These are phyloP conservation scores for Sarocladiaceae sp. DNA, from an alignment of 2,329 filamentous ascomycete genomes.

Conservation along the genomic window DNA sequence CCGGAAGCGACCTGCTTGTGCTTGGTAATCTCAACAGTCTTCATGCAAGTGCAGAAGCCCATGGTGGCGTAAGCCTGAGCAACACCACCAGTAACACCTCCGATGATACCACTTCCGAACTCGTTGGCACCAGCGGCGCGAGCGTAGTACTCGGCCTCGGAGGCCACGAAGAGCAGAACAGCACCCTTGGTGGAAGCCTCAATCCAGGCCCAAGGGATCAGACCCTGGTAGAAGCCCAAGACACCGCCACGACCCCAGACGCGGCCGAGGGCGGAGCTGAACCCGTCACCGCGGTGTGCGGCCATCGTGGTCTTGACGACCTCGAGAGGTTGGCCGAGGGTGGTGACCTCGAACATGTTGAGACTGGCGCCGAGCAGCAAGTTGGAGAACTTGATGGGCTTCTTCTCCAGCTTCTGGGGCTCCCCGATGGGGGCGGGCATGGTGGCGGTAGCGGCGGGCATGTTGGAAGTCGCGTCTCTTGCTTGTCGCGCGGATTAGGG, in stretches of 20 bases:
- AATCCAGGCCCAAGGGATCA: slow-evolving; percentile 99
- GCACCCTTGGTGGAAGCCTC: slow-evolving; percentile 99
- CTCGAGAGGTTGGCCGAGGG: slow-evolving; percentile 77
- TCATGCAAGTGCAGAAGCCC: slow-evolving; percentile 99
- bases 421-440: slow-evolving; percentile 46
- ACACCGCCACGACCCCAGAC: slow-evolving; percentile 94
- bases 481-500: slow-evolving; percentile 23
- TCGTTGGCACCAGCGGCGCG: slow-evolving; percentile 76
- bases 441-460: slow-evolving; percentile 47
- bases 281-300: slow-evolving; percentile 87
- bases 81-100: slow-evolving; percentile 90
- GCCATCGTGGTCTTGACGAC: slow-evolving; percentile 99
- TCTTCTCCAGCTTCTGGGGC: slow-evolving; percentile 75
- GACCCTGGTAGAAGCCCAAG: slow-evolving; percentile 96
- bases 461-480: slow-evolving; percentile 9
- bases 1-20: slow-evolving; percentile 86
- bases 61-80: slow-evolving; percentile 99
- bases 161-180: slow-evolving; percentile 97
- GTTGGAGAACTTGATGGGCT: slow-evolving; percentile 99
- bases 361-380: slow-evolving; percentile 88
- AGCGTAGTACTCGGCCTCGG: slow-evolving; percentile 95
- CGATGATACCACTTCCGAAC: slow-evolving; percentile 83
- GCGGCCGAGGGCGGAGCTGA: slow-evolving; percentile 73
- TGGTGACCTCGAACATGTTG: slow-evolving; percentile 88
- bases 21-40: slow-evolving; percentile 99